Evolutionary conservation across 352 stramenopile species (phyloP), one percentile per base, ranked within the genome.

Genomic region (Pythium phragmitis): DNA sequence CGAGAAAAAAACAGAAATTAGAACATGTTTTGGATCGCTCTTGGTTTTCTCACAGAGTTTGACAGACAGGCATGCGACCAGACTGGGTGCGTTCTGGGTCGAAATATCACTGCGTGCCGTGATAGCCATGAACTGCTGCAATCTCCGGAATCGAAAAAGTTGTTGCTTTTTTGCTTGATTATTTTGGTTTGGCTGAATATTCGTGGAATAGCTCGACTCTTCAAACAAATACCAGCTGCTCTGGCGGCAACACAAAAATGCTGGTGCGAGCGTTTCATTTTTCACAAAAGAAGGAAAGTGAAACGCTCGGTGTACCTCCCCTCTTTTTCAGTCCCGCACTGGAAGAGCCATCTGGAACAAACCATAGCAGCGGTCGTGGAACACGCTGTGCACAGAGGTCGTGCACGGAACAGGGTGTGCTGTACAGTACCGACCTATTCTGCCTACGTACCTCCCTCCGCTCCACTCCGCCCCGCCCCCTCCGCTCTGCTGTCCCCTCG

Each of bases 211-310:
- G 23, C 42, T 6, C 5, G 49, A 57, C 63, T 62, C 13, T 49
- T 13, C 8, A 69, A 69, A 64, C 49, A 9, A 51, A 66, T 65
- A 33, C 50, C 64, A 70, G 49, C 57, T 65, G 64, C 42, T 60
- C 41, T 60, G 19, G 16, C 36, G 17, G 57, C 45, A 42, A 47
- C 21, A 33, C 48, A 56, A 58, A 63, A 67, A 67, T 63, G 47
- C 65, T 71, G 65, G 67, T 71, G 65, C 57, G 14, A 45, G 46
- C 51, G 65, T 71, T 71, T 67, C 65, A 52, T 39, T 39, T 39
- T 39, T 39, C 11, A 9, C 8, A 57, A 48, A 63, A 70, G 51
- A 17, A 49, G 8, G 59, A 43, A 42, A 49, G 28, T 39, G 58
- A 71, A 71, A 71, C 57, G 65, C 53, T 67, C 50, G 9, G 42